Evolutionary conservation across 164 flowering plant species (phyloP), one percentile per base, ranked within the genome.

Genomic region (Vitis labrusca): DNA sequence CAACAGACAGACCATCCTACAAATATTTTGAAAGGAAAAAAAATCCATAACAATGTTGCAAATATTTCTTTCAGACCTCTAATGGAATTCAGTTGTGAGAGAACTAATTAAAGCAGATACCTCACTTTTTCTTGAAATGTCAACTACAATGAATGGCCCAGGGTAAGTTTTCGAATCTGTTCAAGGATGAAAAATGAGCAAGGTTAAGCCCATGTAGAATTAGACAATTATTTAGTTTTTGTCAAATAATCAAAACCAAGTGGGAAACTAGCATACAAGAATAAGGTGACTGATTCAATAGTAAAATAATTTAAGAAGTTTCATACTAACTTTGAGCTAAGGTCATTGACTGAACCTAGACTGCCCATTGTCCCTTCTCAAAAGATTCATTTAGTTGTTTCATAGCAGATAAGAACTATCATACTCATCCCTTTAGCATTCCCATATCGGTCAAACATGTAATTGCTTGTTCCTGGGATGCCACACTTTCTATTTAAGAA

Each of bases 61-160:
- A 59, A 50, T 14, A 64, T 57, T 50, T 55, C 50, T 11, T 12
- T 3, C 5, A 71, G 59, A 61, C 15, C 17, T 57, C 29, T 5
- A 50, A 9, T 63, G 11, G 56, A 60, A 59, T 47, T 59, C 27
- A 32, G 11, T 53, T 59, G 13, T 14, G 52, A 67, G 50, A 58
- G 70, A 37, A 66, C 32, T 50, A 59, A 64, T 63, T 65, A n/a
- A 27, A 54, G 57, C 29, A 67, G 51, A 57, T 83, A 94, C 99
- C 97, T 89, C 89, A 60, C 71, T 62, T 67, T 78, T 80, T 65
- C 81, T 83, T 59, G 89, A 84, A 77, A 92, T 67, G 69, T 91
- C 93, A 76, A 91, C 85, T 27, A 90, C 92, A 77, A 94, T 50
- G 77, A 91, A 85, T 60, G 99, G 98, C 57, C 99, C 99, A 8